Evolutionary conservation across 768 basidiomycete genomes (phyloP).

Genomic region (Pisolithus sp.): DNA sequence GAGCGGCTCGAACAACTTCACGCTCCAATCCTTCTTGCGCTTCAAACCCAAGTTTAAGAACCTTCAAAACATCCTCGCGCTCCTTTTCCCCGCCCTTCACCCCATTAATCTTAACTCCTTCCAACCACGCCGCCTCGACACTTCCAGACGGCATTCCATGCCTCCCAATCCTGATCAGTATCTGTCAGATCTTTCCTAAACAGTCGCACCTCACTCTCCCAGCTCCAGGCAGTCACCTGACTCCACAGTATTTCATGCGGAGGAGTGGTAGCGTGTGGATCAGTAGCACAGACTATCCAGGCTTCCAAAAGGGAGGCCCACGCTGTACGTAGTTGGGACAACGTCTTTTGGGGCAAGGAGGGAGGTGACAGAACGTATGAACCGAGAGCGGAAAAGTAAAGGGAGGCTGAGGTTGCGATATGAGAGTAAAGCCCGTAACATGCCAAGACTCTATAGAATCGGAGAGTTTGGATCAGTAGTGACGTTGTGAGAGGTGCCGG

Average conservation of each 20-base stretch:
- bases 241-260: conserved; percentile 88
- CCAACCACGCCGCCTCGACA: conserved; percentile 58
- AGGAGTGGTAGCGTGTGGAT: conserved; percentile 85
- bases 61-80: conserved; percentile 33
- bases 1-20: conserved; percentile 29
- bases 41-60: conserved; percentile 35
- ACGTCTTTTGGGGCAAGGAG: neutral
- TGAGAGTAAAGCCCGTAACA: conserved; percentile 75
- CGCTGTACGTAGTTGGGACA: conserved; percentile 31
- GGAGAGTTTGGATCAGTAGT: conserved; percentile 53
- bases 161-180: conserved; percentile 16
- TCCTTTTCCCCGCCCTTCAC: conserved; percentile 61
- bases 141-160: conserved; percentile 36
- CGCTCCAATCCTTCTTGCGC: conserved; percentile 26
- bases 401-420: conserved; percentile 32
- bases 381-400: conserved; percentile 44
- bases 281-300: conserved; percentile 81
- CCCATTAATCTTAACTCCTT: conserved; percentile 70
- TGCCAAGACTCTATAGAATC: conserved; percentile 58
- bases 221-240: conserved; percentile 73
- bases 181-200: conserved; percentile 30
- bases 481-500: conserved; percentile 29
- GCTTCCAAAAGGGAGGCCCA: conserved; percentile 58
- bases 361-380: conserved; percentile 38
- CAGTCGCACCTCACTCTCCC: conserved; percentile 53